A percentile compares a stretch with the other conserved stretches of the same genome.
phyloP scores from a whole-genome alignment of 2,329 filamentous ascomycete species.

The Fusarium succisae region DNA sequence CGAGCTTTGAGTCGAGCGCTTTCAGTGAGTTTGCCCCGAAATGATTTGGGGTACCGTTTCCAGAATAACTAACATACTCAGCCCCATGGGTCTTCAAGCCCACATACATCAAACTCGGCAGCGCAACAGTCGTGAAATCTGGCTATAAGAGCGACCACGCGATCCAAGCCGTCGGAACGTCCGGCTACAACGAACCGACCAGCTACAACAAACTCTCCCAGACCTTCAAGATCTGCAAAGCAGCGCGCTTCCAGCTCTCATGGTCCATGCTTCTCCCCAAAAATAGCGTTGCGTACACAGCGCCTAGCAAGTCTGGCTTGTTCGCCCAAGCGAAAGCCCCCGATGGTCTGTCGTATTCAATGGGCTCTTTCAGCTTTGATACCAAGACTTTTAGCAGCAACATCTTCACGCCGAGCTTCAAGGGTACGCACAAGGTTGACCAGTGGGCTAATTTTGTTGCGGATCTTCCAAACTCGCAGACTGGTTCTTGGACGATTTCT shows the following conservation, averaged over 20 bases:
- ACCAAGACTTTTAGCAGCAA: background rate
- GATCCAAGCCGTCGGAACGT: background rate
- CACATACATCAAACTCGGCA: background rate
- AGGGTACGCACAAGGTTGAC: background rate
- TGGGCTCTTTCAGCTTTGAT: background rate
- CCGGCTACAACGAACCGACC: background rate
- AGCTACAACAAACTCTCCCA: constrained; percentile 1
- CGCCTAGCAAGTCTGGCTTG: background rate
- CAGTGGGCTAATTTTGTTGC: background rate
- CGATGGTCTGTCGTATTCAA: background rate
- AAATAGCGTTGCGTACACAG: background rate
- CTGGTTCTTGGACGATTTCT: background rate
- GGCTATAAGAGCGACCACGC: background rate
- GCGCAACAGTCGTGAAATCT: background rate
- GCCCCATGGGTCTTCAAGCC: background rate
- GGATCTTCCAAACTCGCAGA: background rate
- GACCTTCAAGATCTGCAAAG: constrained; percentile 5
- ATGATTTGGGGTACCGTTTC: rapidly evolving
- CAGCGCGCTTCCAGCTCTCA: background rate
- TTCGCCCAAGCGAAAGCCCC: background rate
- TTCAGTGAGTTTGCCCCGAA: background rate
- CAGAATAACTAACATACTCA: background rate
- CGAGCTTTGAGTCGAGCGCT: background rate
- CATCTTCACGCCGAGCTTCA: background rate
- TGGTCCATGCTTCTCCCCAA: constrained; percentile 6